Evolutionary conservation across 306 rosid species (phyloP), one percentile per base, ranked within the genome.

Genomic region (Pachyrhizus erosus): DNA sequence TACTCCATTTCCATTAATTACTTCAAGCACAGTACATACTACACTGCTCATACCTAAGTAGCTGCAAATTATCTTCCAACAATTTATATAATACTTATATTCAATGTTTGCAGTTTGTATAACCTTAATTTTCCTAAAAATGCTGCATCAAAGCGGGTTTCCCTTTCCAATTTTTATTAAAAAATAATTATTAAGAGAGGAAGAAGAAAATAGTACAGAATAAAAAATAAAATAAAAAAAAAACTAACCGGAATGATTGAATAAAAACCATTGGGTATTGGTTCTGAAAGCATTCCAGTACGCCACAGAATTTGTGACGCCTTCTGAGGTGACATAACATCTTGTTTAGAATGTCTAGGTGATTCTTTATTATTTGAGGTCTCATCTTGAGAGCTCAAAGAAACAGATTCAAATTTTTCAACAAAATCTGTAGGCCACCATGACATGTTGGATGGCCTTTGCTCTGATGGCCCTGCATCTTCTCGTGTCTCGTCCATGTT

Each of bases 231-330:
- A 76, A n/a, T n/a, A n/a, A n/a, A 71, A 76, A 43, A 21, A 55
- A 48, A 37, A 72, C 93, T 87, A 90, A 96, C 99, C 87, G 86
- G 96, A 83, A 96, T 83, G 72, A 93, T 89, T 65, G 96, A 96
- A 81, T 96, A 96, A 88, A 96, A 96, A 78, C 99, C 98, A 87
- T 93, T 92, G 64, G 99, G 99, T 80, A 96, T 93, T 0, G 90
- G 92, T 87, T 92, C 96, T 62, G 89, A 92, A 78, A 96, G 98
- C 91, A 91, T 84, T 87, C 99, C 99, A 70, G 92, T 93, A 46
- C 62, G 86, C 99, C 99, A 93, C 64, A 96, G 89, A 89, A 91
- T 86, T 83, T 96, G 96, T 73, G 99, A 91, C 45, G 99, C 98
- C 52, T 82, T 92, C 66, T 89, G 92, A 87, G 94, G 90, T 40